phyloP scores from a whole-genome alignment of 441 rosid genomes.

The Melastoma candidum region DNA sequence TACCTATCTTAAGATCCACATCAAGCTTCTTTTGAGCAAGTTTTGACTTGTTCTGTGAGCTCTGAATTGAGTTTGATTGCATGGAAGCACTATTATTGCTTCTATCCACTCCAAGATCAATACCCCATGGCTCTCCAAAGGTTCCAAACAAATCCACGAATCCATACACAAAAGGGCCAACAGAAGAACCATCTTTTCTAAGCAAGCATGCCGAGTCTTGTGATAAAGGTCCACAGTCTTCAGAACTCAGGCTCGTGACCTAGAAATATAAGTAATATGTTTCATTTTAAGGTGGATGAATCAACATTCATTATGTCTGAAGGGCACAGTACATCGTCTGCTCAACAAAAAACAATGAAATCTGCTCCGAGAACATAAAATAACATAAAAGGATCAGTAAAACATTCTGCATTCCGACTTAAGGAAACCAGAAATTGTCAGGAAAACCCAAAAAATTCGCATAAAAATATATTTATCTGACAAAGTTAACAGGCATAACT shows the following conservation, averaged over 20 bases:
- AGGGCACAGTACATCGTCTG: too few species aligned
- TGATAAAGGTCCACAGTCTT: constrained; percentile 28
- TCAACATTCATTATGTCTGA: too few species aligned
- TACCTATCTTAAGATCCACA: constrained; percentile 34
- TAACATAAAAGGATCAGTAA: too few species aligned
- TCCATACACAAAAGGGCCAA: constrained; percentile 75
- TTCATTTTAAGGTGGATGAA: too few species aligned
- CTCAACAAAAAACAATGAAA: too few species aligned
- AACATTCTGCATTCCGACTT: too few species aligned
- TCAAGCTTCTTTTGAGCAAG: constrained; percentile 31
- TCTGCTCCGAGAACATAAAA: too few species aligned
- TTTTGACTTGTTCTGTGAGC: constrained; percentile 30
- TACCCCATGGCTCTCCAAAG: constrained; percentile 73
- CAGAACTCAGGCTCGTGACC: constrained; percentile 21
- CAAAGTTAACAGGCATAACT: too few species aligned
- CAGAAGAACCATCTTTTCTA: constrained; percentile 33
- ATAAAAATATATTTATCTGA: too few species aligned
- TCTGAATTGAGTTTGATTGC: constrained; percentile 29
- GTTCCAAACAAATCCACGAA: constrained; percentile 85
- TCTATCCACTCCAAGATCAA: constrained; percentile 62
- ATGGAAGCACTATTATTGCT: constrained; percentile 31
- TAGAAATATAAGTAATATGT: background rate
- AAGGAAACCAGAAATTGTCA: too few species aligned
- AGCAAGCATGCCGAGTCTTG: constrained; percentile 37
- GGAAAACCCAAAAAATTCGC: too few species aligned